Base-by-base conservation (phyloP, 768 basidiomycete species). In the Vishniacozyma victoriae region DNA sequence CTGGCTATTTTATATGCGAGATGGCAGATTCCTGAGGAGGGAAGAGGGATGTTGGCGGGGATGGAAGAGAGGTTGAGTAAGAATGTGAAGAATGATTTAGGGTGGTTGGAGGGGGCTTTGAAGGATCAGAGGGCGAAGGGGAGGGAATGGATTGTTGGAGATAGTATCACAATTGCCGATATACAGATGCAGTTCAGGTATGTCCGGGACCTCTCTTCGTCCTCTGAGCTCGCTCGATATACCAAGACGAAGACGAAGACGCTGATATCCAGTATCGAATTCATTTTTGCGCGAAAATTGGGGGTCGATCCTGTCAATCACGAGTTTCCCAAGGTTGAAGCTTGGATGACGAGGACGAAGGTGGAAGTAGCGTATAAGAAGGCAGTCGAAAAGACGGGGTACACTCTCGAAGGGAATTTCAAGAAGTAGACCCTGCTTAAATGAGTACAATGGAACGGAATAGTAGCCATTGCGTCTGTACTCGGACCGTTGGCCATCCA, bases 121-220 rank as follows among this genome's bases (percentile, higher is more conserved):
- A n/a, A n/a, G n/a, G n/a, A n/a, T n/a, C n/a, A n/a, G n/a, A n/a
- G n/a, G n/a, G n/a, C n/a, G n/a, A n/a, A n/a, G n/a, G n/a, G n/a
- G n/a, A n/a, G n/a, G n/a, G n/a, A n/a, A n/a, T n/a, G n/a, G n/a
- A 51, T 51, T 23, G 50, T 51, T 1, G 50, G 50, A 12, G 37
- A 51, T 14, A 40, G 35, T 6, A 15, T 51, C 26, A 45, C 35
- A 13, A 40, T 33, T 25, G 50, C 50, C 31, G 50, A 51, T 40
- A 51, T 51, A 22, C 24, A 29, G 44, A 51, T 51, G 50, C 50
- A 51, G 37, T 51, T 51, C 44, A 45, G 43, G 50, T 51, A 20
- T 20, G 50, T 27, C n/a, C n/a, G n/a, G n/a, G n/a, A n/a, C n/a
- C n/a, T 14, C 11, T 16, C 7, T 5, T 24, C 25, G 15, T 24